These are phyloP conservation scores for Debaryomycetaceae sp. DNA, from an alignment of 1,139 yeast species.

Conservation along the genomic window DNA sequence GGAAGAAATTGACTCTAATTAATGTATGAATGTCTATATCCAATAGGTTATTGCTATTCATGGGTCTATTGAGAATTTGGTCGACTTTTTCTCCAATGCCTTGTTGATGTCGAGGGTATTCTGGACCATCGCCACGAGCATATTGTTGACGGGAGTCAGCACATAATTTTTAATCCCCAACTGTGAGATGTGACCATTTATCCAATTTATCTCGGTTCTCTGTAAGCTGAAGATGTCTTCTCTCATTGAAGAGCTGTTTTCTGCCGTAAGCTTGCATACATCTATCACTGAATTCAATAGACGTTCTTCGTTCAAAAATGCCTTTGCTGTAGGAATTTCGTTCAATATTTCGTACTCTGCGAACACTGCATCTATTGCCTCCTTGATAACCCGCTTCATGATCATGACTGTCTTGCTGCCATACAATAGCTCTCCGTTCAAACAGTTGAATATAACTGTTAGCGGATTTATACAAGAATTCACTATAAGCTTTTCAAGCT, in stretches of 20 bases:
- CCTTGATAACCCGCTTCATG: conserved; percentile 42
- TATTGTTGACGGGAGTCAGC: conserved; percentile 45
- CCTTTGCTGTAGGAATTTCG: conserved; percentile 31
- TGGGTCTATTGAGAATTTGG: conserved; percentile 6
- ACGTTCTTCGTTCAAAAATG: conserved; percentile 38
- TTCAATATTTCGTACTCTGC: conserved; percentile 33
- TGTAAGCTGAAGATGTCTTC: conserved; percentile 65
- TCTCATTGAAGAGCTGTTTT: conserved; percentile 84
- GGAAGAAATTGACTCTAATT: conserved; percentile 4
- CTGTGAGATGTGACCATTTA: conserved; percentile 67
- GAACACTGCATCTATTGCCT: conserved; percentile 40
- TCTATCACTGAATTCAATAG: conserved; percentile 47
- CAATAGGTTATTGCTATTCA: conserved; percentile 3
- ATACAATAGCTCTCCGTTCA: conserved; percentile 64
- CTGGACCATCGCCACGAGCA: conserved; percentile 47
- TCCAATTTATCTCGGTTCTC: conserved; percentile 72
- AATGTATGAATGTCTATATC: conserved; percentile 2
- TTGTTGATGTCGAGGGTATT: conserved; percentile 35
- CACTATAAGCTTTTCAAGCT: conserved; percentile 70
- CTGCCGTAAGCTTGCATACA: conserved; percentile 44
- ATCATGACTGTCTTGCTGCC: conserved; percentile 29
- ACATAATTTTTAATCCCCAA: conserved; percentile 46
- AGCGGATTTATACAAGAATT: conserved; percentile 77
- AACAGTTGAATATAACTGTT: conserved; percentile 64
- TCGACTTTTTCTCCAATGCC: conserved; percentile 25